Conservation (phyloP, 164 flowering plant genomes). For the Cinnamomum micranthum region DNA sequence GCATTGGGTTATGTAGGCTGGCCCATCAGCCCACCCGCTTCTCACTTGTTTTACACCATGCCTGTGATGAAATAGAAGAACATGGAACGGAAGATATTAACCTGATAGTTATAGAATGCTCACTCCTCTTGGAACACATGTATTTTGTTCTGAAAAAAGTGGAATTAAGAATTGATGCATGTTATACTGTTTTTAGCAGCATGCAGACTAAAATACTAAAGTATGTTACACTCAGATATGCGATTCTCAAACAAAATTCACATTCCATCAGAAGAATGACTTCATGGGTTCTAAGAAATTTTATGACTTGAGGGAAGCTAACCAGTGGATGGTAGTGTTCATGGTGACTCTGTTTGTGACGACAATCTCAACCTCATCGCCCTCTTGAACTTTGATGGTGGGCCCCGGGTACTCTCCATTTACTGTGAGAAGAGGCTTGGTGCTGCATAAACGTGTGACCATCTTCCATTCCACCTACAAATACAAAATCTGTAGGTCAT, state of each 20-base stretch:
- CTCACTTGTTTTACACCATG: constrained; percentile 51
- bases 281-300: too few species aligned
- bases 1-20: constrained; percentile 60
- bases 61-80: constrained; percentile 18
- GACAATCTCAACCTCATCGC: constrained; percentile 41
- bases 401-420: constrained; percentile 62
- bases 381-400: constrained; percentile 48
- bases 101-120: too few species aligned
- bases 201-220: too few species aligned
- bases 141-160: too few species aligned
- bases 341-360: constrained; percentile 32
- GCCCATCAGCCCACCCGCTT: constrained; percentile 63
- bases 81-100: too few species aligned
- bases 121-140: too few species aligned
- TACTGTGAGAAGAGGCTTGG: constrained; percentile 39
- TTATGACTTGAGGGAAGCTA: constrained; percentile 5
- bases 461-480: constrained; percentile 50
- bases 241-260: too few species aligned
- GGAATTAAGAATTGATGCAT: too few species aligned
- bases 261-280: too few species aligned
- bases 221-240: too few species aligned
- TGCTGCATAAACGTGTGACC: constrained; percentile 40
- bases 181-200: too few species aligned
- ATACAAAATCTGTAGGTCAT: neutral
- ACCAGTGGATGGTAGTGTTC: constrained; percentile 60